Base-by-base conservation (phyloP, 169 alveolate genomes). In the Plasmodium falciparum region DNA sequence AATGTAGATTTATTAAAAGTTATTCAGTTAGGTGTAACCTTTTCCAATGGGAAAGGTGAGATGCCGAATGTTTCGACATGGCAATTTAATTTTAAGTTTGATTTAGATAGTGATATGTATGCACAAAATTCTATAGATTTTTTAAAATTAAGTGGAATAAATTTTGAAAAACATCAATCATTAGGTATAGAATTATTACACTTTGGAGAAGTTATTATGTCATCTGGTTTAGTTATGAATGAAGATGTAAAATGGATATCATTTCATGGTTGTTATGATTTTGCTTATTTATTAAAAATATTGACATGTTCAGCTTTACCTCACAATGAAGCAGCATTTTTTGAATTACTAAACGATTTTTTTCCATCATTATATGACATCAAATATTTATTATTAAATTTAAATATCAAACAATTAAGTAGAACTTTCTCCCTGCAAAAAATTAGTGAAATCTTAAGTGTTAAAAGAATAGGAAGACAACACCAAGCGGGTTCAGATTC, bases 401-500 rank as follows among this genome's bases (percentile, higher is more conserved):
- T 95, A 65, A 90, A 95, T 56, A 95, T 94, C 70, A 93, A 96
- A 73, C 94, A 95, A 17, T 95, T 92, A 26, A 93, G 98, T 39
- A 47, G 97, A 50, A 92, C 93, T 73, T 91, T 74, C 49, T 96
- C 98, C 0, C 91, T 97, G 45, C 97, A 95, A 73, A 90, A 96
- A 88, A 78, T 97, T 8, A 97, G 98, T 69, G 97, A 95, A 59
- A 95, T 88, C 54, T 93, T 97, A 73, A 94, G 95, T 69, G 97
- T 97, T 11, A 94, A 95, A 76, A 93, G 99, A 71, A 95, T 98
- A 13, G 99, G 99, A 24, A 97, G 97, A 62, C 98, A 95, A 63
- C 99, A 99, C 86, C 99, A 98, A 92, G 99, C 99, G 2, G 99
- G 99, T 61, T 97, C 99, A 83, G 99, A 99, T 91, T 95, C 98